Evolutionary conservation across 148 eudicot genomes (phyloP).

Genomic region (Polygonum aviculare): DNA sequence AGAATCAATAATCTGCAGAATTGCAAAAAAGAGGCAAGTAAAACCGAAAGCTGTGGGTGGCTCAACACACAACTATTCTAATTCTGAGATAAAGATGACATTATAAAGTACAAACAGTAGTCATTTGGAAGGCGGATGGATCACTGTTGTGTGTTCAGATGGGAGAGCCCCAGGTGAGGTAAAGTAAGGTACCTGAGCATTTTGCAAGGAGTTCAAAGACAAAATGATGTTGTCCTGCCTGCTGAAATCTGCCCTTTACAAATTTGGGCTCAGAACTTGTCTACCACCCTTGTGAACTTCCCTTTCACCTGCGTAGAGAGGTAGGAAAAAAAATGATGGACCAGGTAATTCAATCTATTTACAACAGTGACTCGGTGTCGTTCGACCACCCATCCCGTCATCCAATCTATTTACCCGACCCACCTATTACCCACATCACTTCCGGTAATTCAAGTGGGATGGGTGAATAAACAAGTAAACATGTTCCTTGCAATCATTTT

Average conservation of each 20-base stretch:
- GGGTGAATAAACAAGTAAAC: too few species aligned
- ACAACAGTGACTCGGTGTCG: not conserved
- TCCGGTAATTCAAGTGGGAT: too few species aligned
- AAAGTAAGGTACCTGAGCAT: not conserved
- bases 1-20: not conserved
- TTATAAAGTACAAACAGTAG: not conserved
- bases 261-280: not conserved
- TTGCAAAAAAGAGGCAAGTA: conserved; percentile 3
- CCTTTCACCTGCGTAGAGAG: not conserved
- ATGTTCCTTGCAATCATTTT: too few species aligned
- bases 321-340: not conserved
- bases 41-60: not conserved
- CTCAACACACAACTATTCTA: not conserved
- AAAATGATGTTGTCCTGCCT: conserved; percentile 7
- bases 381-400: too few species aligned
- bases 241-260: not conserved
- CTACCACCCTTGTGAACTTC: not conserved
- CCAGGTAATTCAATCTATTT: too few species aligned
- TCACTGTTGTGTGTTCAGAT: not conserved
- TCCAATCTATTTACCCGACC: too few species aligned
- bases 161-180: not conserved
- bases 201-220: conserved; percentile 4
- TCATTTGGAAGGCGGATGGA: not conserved
- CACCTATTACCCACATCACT: too few species aligned
- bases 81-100: conserved; percentile 7